A percentile compares a stretch with the other conserved stretches of the same genome.
Conservation (phyloP, 2,329 filamentous ascomycete genomes). For the Neocucurbitaria cava region DNA sequence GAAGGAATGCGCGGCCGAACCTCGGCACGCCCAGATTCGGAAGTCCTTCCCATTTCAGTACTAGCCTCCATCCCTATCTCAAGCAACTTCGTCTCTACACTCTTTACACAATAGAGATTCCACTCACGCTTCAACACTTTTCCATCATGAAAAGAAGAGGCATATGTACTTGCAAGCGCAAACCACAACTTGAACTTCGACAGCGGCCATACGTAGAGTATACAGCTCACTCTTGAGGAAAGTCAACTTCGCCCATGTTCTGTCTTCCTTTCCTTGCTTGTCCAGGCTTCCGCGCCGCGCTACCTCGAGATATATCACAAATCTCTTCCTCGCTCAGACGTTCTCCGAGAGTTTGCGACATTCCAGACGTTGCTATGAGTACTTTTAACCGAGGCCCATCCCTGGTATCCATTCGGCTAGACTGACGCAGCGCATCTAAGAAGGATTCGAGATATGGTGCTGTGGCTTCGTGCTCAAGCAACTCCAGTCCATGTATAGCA, state of each 20-base stretch:
- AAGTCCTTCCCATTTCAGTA: too few relatives aligned
- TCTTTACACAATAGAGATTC: too few relatives aligned
- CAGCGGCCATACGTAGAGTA: too few relatives aligned
- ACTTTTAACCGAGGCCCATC: neutral
- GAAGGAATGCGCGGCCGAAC: too few relatives aligned
- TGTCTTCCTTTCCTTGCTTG: neutral
- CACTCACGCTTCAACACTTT: too few relatives aligned
- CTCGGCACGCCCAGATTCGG: too few relatives aligned
- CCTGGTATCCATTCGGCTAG: neutral
- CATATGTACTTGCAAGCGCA: too few relatives aligned
- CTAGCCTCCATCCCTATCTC: too few relatives aligned
- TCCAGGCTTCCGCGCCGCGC: neutral
- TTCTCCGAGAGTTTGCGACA: neutral
- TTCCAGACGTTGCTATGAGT: neutral
- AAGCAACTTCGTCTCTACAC: too few relatives aligned
- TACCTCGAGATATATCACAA: neutral
- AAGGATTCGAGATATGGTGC: neutral
- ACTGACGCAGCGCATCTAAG: neutral
- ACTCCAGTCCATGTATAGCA: neutral
- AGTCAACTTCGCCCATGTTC: neutral
- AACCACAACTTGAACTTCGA: too few relatives aligned
- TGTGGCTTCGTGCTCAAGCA: neutral
- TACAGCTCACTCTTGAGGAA: neutral
- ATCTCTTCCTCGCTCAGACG: neutral
- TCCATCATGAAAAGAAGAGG: too few relatives aligned